Conservation (phyloP, 2,329 filamentous ascomycete species). For the Metarhizium sp. region DNA sequence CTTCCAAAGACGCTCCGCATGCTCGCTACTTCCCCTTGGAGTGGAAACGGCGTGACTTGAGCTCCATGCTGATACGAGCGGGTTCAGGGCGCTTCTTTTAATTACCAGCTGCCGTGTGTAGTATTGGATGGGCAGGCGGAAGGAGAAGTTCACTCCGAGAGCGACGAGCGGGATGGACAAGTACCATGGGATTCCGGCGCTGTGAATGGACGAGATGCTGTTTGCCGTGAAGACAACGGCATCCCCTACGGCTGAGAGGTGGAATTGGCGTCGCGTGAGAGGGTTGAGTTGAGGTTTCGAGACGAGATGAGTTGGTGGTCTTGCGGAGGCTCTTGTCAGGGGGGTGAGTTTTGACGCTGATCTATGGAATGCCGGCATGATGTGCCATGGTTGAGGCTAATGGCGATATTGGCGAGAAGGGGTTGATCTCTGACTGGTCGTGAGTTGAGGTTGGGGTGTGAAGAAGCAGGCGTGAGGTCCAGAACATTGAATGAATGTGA, state of each 20-base stretch:
- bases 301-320: neutral
- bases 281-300: neutral
- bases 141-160: slow-evolving; percentile 31
- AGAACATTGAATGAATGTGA: no score
- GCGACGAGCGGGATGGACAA: slow-evolving; percentile 44
- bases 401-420: neutral
- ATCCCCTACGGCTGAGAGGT: slow-evolving; percentile 22
- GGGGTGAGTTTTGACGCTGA: neutral
- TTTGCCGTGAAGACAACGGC: slow-evolving; percentile 30
- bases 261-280: slow-evolving; percentile 18
- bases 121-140: slow-evolving; percentile 37
- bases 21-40: neutral
- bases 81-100: slow-evolving; percentile 18
- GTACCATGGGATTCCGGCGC: slow-evolving; percentile 41
- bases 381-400: neutral
- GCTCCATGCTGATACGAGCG: slow-evolving; percentile 24
- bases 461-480: no score
- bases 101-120: slow-evolving; percentile 27
- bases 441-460: neutral
- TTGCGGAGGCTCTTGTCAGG: neutral
- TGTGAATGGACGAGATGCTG: slow-evolving; percentile 34
- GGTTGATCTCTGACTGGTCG: neutral
- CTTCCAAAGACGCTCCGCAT: slow-evolving; percentile 12
- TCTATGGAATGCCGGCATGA: slow-evolving; percentile 5
- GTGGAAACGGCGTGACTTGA: slow-evolving; percentile 13